Evolutionary conservation across 305 asterid species (phyloP).

Genomic region (Striga hermonthica): DNA sequence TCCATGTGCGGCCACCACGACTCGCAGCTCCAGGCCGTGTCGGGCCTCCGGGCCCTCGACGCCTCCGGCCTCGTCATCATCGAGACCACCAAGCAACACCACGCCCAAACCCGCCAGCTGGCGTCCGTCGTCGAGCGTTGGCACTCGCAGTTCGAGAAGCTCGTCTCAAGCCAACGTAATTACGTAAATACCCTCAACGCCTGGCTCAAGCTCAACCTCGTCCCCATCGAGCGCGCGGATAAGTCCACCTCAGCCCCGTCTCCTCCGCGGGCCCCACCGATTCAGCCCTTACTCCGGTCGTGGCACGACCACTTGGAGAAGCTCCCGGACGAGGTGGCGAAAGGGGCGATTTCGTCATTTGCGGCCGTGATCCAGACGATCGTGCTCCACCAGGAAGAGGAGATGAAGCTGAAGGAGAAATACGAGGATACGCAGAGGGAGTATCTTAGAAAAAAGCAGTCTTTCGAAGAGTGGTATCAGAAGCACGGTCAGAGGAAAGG

Average conservation of each 20-base stretch:
- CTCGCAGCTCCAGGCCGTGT: slow-evolving; percentile 59
- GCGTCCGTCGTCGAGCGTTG: slow-evolving; percentile 62
- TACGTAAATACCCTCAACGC: slow-evolving; percentile 59
- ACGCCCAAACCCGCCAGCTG: slow-evolving; percentile 77
- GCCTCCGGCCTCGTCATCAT: slow-evolving; percentile 52
- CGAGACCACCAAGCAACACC: slow-evolving; percentile 78
- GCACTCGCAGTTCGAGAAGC: slow-evolving; percentile 74
- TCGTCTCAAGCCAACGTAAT: slow-evolving; percentile 56
- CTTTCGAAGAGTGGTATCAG: slow-evolving; percentile 81
- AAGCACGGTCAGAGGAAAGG: slow-evolving; percentile 49
- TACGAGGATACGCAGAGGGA: slow-evolving; percentile 78
- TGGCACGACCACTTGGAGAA: slow-evolving; percentile 89
- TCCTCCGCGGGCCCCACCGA: slow-evolving; percentile 49
- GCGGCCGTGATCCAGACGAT: slow-evolving; percentile 81
- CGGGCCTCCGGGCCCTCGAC: slow-evolving; percentile 68
- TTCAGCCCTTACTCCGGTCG: slow-evolving; percentile 67
- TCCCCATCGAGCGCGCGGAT: slow-evolving; percentile 85
- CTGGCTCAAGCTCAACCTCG: slow-evolving; percentile 84
- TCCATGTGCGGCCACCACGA: slow-evolving; percentile 76
- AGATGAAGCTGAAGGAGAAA: slow-evolving; percentile 85
- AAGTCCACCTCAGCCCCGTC: slow-evolving; percentile 65
- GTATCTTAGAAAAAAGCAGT: slow-evolving; percentile 64
- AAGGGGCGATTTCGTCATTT: slow-evolving; percentile 65
- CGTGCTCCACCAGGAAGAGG: slow-evolving; percentile 72
- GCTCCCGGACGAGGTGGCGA: slow-evolving; percentile 89